Base-by-base conservation (phyloP, 371 early-diverging fungal genomes). In the Rhizomucor miehei region DNA sequence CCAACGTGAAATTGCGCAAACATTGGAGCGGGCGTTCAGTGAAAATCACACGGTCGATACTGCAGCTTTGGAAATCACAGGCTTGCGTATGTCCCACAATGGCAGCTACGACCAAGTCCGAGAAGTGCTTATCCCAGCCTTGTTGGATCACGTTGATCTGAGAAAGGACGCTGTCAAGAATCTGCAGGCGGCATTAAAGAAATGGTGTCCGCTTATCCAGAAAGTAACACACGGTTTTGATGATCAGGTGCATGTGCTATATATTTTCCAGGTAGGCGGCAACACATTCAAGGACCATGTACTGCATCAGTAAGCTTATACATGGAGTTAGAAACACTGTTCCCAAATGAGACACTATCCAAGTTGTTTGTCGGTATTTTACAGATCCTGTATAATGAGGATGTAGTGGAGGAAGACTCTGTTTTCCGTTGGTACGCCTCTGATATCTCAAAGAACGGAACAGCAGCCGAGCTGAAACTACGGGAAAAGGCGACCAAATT, bases 1-100 rank as follows among this genome's bases (percentile, higher is more conserved):
- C 69, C 84, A 84, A 48, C 74, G 76, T 16, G 98, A 97, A 75
- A 84, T 92, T 21, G 69, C 75, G 1, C 80, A 80, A 56, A 94
- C 94, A 0, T 63, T 95, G 48, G 85, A 89, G 23, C 81, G 95
- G 13, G 91, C 93, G 10, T 79, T 95, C 57, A 77, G 71, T 23
- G 92, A 94, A 51, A 74, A 82, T 41, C 92, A 90, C 60, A 65
- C 76, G 1, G 80, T 89, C 10, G 92, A 91, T 21, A 85, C 85
- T 54, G 85, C 94, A 6, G 81, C 84, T 11, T 67, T 94, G 14
- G 97, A 98, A 75, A 78, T 97, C 25, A 95, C 93, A 51, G 87
- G 93, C 8, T 71, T 93, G 55, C 90, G 95, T 58, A 89, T 96
- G 89, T 88, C 95, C 6, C 85, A 84, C 60, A 89, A 96, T 65